phyloP scores from a whole-genome alignment of 2,329 filamentous ascomycete species.

The Cladosporium sp. region DNA sequence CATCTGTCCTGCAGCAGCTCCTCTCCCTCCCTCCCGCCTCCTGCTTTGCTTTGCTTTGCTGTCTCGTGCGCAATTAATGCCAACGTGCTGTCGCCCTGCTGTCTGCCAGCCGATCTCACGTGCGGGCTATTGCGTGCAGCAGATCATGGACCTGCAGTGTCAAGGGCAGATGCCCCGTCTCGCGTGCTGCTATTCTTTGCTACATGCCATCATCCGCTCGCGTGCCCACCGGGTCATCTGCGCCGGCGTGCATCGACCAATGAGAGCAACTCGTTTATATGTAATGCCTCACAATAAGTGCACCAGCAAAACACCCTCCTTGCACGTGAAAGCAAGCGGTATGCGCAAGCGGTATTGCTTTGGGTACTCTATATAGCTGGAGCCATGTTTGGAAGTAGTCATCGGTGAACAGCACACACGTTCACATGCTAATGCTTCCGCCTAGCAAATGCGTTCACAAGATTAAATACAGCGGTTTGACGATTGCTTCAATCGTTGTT shows the following conservation, averaged over 20 bases:
- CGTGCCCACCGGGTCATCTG: background rate
- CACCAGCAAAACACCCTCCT: background rate
- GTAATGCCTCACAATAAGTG: background rate
- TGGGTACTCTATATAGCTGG: background rate
- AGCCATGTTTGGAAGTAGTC: background rate
- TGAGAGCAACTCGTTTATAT: background rate
- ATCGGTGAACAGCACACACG: background rate
- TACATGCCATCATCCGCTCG: background rate
- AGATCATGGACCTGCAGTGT: background rate
- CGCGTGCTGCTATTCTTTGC: background rate
- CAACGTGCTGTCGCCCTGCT: background rate
- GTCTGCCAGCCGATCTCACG: background rate
- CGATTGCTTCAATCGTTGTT: background rate
- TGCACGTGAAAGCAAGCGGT: background rate
- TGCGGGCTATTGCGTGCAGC: background rate
- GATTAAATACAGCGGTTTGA: background rate
- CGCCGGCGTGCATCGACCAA: background rate
- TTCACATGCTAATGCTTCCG: background rate
- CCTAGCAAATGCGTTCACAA: background rate
- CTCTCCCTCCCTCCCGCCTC: background rate
- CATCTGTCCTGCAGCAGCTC: background rate
- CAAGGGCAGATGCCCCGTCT: background rate
- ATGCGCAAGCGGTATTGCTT: background rate
- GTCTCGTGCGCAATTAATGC: background rate
- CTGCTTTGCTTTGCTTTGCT: slow-evolving; percentile 9